Evolutionary conservation across 1,284 basidiomycete genomes (phyloP), one percentile per base, ranked within the genome.

Genomic region (Ceratobasidium sp.): DNA sequence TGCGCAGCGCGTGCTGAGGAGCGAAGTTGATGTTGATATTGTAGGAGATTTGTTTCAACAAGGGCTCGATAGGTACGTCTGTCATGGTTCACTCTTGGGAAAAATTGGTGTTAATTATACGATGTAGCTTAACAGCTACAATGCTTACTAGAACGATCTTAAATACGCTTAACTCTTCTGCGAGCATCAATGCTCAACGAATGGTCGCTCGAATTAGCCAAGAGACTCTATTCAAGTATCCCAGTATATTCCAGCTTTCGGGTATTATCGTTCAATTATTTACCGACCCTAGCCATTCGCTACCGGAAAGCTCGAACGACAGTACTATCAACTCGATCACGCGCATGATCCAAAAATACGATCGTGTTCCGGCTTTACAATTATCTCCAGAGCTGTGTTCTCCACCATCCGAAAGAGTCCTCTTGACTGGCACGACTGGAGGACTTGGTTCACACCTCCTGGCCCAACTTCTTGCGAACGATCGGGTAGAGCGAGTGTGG

Each of bases 401-500:
- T 11, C 34, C n/a, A 2, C 14, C 19, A 29, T n/a, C 9, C 1
- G 77, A 81, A 16, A 77, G 78, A 2, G 76, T 82, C 3, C 62
- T 83, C 1, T 56, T 83, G 41, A 83, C 82, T 3, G 82, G 82
- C 1, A 81, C 80, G 6, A 83, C 82, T 31, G 82, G 82, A 1
- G 80, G 78, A 51, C 76, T 83, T 2, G 82, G 82, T 1, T 79
- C 79, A 0, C 73, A 78, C 43, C 63, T 82, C 8, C 78, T 83
- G 5, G 79, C 78, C 0, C 74, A 78, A 34, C 72, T 83, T 2
- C 72, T 81, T 1, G 72, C 31, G 27, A 49, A 59, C 13, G 48
- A 43, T 13, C 37, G 24, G n/a, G 75, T 76, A n/a, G 34, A 39
- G 19, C 37, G 49, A 43, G 53, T 76, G 1, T 76, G 76, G 71